phyloP scores from a whole-genome alignment of 768 basidiomycete species.

The Termitomyces sp. region DNA sequence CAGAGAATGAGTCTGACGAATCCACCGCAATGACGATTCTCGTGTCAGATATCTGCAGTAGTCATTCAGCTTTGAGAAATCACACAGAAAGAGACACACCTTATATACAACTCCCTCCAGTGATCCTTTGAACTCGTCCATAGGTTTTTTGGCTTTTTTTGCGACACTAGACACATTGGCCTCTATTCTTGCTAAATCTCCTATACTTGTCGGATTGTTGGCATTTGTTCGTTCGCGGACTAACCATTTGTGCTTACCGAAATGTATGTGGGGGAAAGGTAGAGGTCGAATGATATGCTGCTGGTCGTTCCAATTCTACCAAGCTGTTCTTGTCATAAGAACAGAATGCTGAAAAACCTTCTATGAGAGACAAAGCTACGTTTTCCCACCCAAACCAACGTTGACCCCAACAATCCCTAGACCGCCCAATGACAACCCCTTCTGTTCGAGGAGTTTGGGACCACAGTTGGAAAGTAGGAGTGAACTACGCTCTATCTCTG shows the following conservation, averaged over 20 bases:
- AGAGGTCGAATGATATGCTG: constrained; percentile 68
- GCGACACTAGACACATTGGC: constrained; percentile 45
- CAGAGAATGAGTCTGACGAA: constrained; percentile 47
- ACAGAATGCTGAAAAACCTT: constrained; percentile 13
- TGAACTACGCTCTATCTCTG: constrained; percentile 79
- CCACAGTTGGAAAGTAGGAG: constrained; percentile 80
- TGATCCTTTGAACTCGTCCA: constrained; percentile 31
- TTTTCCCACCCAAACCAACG: constrained; percentile 90
- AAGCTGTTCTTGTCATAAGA: constrained; percentile 48
- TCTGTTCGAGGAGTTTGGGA: constrained; percentile 81
- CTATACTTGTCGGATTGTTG: constrained; percentile 47
- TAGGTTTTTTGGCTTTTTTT: constrained; percentile 40
- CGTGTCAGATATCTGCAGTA: constrained; percentile 66
- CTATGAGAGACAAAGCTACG: constrained; percentile 38
- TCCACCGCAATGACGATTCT: constrained; percentile 80
- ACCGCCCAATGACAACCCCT: constrained; percentile 74
- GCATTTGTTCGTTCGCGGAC: not conserved
- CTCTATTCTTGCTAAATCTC: constrained; percentile 86
- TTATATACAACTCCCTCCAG: constrained; percentile 87
- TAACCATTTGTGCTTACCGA: constrained; percentile 39
- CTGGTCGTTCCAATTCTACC: constrained; percentile 79
- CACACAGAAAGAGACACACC: constrained; percentile 28
- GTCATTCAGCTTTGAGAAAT: not conserved
- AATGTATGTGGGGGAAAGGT: constrained; percentile 85
- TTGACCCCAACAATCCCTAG: constrained; percentile 67